Base-by-base conservation (phyloP, 2,329 filamentous ascomycete species). In the Penicillium janthinellum region DNA sequence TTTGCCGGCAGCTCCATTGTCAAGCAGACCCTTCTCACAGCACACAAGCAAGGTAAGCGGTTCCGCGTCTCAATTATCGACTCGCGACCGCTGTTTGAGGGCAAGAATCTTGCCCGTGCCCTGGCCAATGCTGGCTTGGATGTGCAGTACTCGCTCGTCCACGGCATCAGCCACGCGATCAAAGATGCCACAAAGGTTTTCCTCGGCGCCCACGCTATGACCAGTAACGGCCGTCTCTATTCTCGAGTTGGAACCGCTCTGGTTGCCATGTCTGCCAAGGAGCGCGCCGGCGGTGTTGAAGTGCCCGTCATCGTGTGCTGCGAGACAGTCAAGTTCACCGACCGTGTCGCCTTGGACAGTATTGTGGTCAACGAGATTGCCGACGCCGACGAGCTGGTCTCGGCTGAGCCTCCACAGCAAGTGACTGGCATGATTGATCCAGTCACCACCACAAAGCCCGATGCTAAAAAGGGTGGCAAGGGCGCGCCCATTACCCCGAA, bases 291-390 rank as follows among this genome's bases (percentile, higher is more conserved):
- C 38, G 78, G 77, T 5, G 82, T 87, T 20, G 88, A 89, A 59
- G 86, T 93, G 39, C 90, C 91, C 0, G 91, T 98, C 59, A 88
- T 96, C 37, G 91, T 96, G 3, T 90, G 96, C 60, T 96, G 92
- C 75, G 94, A 98, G 79, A 95, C 90, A 4, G 88, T 98, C 79
- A 99, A 98, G 78, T 97, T 98, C 75, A 90, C 95, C 70, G 88
- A 92, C 68, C 89, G 92, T 59, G 91, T 97, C 11, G 90, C 92
- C 6, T 86, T 96, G 14, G 95, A 98, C 77, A 94, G 92, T 25
- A 91, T 98, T 66, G 94, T 95, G 44, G 89, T 92, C 70, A 99
- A 99, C 75, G 95, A 99, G 80, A 89, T 97, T 63, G 92, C 86
- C 78, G 84, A 93, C 75, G 71, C 91, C 77, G 86, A 90, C 75